Base-by-base conservation (phyloP, 108 stramenopile species). In the Stephanodiscus minutulus region DNA sequence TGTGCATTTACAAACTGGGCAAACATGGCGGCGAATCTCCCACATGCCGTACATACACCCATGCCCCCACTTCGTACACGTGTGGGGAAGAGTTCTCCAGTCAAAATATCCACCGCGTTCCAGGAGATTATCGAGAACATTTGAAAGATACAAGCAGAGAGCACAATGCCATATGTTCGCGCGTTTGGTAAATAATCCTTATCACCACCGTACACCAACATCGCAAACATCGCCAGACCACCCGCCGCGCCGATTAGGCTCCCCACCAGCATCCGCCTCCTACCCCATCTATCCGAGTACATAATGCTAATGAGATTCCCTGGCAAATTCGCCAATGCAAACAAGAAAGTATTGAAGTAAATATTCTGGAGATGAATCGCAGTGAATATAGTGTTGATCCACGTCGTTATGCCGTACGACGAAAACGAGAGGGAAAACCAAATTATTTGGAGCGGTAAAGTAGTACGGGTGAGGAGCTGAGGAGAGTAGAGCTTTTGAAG, bases 361-460 rank as follows among this genome's bases (percentile, higher is more conserved):
- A 91, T 61, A 68, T 93, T 82, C 47, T 90, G 55, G 48, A 93
- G 64, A 56, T 93, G 84, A 27, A 91, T 84, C 49, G 79, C 62
- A 11, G 83, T 83, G 79, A 93, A 93, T 1, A 93, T 56, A 11
- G 74, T 86, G 67, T 93, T 93, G 70, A 93, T 93, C 92, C 92
- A 93, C 3, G 88, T 91, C 22, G 84, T 62, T 21, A 93, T 72
- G 22, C 89, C 88, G 68, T 93, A 93, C 9, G 84, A 82, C 37
- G 87, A 88, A 75, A 89, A 91, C 3, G 81, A 83, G 3, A 93
- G 64, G 35, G 77, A 75, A 46, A 93, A 93, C 92, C 92, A 93
- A 39, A 91, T 73, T 56, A 73, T 64, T 77, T 88, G 83, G 20
- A 91, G 70, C 2, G 89, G 85, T 55, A 77, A 70, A 3, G 92